A percentile compares a stretch with the other conserved stretches of the same genome.
Evolutionary conservation across 805 yeast genomes (phyloP).

Genomic region (Pichia occidentalis): DNA sequence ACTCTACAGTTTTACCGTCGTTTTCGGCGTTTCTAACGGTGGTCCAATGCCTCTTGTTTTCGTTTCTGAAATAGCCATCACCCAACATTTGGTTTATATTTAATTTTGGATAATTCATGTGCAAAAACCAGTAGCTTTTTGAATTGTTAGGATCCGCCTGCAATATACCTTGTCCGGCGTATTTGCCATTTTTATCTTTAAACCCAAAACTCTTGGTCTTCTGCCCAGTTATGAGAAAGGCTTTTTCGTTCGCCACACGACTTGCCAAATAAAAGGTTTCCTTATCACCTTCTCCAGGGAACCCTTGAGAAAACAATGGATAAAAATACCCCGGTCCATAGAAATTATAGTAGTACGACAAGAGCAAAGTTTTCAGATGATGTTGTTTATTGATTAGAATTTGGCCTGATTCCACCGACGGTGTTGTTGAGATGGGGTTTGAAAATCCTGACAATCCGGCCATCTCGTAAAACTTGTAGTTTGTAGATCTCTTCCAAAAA

Average conservation of each 20-base stretch:
- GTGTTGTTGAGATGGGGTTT: conserved; percentile 35
- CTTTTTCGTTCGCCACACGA: conserved; percentile 30
- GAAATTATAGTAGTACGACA: conserved; percentile 59
- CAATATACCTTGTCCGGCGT: conserved; percentile 28
- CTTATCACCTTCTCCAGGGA: conserved; percentile 77
- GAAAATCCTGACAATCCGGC: conserved; percentile 36
- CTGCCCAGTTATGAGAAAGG: conserved; percentile 24
- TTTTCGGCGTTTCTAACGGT: conserved; percentile 27
- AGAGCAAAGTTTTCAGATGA: conserved; percentile 51
- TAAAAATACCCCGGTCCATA: conserved; percentile 63
- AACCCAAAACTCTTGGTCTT: conserved; percentile 29
- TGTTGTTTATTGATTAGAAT: conserved; percentile 51
- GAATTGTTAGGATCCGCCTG: conserved; percentile 26
- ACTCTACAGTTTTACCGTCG: conserved; percentile 11
- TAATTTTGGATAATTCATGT: conserved; percentile 29
- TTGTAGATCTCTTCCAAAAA: conserved; percentile 59
- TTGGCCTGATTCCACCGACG: conserved; percentile 69
- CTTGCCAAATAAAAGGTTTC: conserved; percentile 73
- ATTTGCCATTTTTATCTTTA: conserved; percentile 20
- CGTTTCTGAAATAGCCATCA: conserved; percentile 17
- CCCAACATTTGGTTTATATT: conserved; percentile 18
- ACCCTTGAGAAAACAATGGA: conserved; percentile 62
- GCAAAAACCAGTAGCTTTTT: conserved; percentile 24
- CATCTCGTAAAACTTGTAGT: conserved; percentile 47
- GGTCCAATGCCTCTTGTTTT: conserved; percentile 23